Evolutionary conservation across 2,329 filamentous ascomycete genomes (phyloP), one percentile per base, ranked within the genome.

Genomic region (Neophaeococcomyces aloes): DNA sequence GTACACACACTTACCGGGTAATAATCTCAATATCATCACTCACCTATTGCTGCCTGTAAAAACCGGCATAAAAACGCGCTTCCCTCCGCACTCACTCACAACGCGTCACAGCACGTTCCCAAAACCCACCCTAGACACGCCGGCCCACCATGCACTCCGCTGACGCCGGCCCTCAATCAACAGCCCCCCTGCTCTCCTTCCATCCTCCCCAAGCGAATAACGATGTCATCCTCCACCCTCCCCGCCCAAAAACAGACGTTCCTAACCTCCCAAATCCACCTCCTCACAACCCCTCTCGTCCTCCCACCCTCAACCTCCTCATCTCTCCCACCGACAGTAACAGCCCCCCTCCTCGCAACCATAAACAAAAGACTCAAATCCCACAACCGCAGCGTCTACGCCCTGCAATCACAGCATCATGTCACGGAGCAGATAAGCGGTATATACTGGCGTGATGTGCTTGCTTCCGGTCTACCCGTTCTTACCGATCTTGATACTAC

Each of bases 341-440:
- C 17, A 23, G 39, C 23, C 11, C 33, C 33, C 18, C 7, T 35
- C 13, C n/a, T 42, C 13, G 23, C 30, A 5, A 35, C 44, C 73
- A 72, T 74, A 14, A 75, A 75, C 48, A 62, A 64, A 27, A 62
- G 65, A 29, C 57, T 74, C 42, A 69, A 68, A 46, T 66, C 72
- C 32, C 72, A 76, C 56, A 69, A 68, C 49, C 71, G 70, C 37
- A 60, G 67, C 44, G 68, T 72, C 31, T 76, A 74, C 60, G 69
- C 69, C 35, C 65, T 66, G 1, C 69, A 75, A 52, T 72, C 73
- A 30, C 69, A 71, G 41, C 68, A 74, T 38, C 71, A 75, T 59
- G 65, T 75, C 40, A 70, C 72, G 15, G 68, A 72, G 48, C 71
- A 76, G 54, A 73, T 76, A 48, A 68, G 74, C 52, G 64, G 61